phyloP scores from a whole-genome alignment of 2,329 filamentous ascomycete species.

The Pseudogymnoascus sp. region DNA sequence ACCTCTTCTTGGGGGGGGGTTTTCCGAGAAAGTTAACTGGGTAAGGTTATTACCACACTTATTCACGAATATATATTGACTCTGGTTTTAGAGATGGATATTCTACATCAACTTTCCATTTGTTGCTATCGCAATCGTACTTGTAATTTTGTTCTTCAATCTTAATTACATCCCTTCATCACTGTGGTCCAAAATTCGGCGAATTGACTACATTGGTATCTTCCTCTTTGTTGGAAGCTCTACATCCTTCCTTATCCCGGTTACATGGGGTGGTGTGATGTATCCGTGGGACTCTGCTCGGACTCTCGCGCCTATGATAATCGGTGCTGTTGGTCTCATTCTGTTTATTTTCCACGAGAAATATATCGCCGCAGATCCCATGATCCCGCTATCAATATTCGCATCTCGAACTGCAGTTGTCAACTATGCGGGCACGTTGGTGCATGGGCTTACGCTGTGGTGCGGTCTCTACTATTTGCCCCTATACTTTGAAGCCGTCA shows the following conservation, averaged over 20 bases:
- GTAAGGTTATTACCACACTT: not conserved
- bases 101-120: slow-evolving; percentile 19
- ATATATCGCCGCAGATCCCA: not conserved
- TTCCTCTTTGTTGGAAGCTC: not conserved
- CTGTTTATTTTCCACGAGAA: slow-evolving; percentile 43
- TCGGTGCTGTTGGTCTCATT: slow-evolving; percentile 42
- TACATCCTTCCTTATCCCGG: not conserved
- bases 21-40: slow-evolving; percentile 27
- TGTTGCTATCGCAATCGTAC: slow-evolving; percentile 9
- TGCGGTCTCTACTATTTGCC: slow-evolving; percentile 45
- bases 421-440: slow-evolving; percentile 40
- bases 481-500: slow-evolving; percentile 40
- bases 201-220: slow-evolving; percentile 40
- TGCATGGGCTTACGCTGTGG: slow-evolving; percentile 47
- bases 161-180: not conserved
- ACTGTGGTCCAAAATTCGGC: not conserved
- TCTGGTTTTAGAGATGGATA: slow-evolving; percentile 12
- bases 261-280: slow-evolving; percentile 44
- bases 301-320: slow-evolving; percentile 48
- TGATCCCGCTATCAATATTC: slow-evolving; percentile 33
- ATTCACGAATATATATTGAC: slow-evolving; percentile 13
- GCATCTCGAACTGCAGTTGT: slow-evolving; percentile 38
- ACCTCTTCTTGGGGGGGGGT: slow-evolving; percentile 32
- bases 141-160: slow-evolving; percentile 9
- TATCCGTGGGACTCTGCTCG: slow-evolving; percentile 53